Evolutionary conservation across 2,329 filamentous ascomycete genomes (phyloP), one percentile per base, ranked within the genome.

Genomic region (Blastomyces gilchristii): DNA sequence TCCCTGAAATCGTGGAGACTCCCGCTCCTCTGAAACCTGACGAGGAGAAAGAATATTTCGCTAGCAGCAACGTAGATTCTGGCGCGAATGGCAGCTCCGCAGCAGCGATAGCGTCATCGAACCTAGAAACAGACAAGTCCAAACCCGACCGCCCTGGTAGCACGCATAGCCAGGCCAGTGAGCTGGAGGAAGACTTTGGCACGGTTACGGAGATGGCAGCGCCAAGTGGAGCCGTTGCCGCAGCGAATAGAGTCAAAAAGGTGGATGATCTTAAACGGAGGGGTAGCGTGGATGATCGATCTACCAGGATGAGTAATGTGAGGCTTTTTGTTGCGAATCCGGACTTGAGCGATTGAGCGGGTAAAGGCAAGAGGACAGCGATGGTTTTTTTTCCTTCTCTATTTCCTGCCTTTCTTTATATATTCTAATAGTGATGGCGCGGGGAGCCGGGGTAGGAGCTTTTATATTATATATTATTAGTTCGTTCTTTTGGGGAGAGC

Each of bases 101-200:
- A 49, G 34, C 22, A 12, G 31, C 3, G 16, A 12, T 41, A 34
- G 41, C 53, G 16, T 22, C 25, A 9, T n/a, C 22, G 60, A 50
- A 56, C 9, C 14, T 49, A 5, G 22, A 43, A 3, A 37, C 22
- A 9, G 58, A 72, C 41, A 61, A 66, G 56, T 69, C 31, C 28
- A 57, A 43, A 12, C 11, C 69, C 62, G 69, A 72, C 58, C 69
- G 75, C 63, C 64, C 68, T n/a, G 66, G 68, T 6, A 74, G 70
- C 22, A 70, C 65, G 34, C 67, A 75, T 60, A 74, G 71, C 43
- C 68, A 69, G 18, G 71, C 69, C 50, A 74, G 71, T 58, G 74
- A 77, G 39, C 74, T 78, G 49, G 82, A 84, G 65, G 79, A 82
- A 64, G 78, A 77, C 62, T 85, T 85, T 70, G 83, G 83, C 34